Conservation (phyloP, 2,329 filamentous ascomycete genomes). For the Exutisphaerella laricina region DNA sequence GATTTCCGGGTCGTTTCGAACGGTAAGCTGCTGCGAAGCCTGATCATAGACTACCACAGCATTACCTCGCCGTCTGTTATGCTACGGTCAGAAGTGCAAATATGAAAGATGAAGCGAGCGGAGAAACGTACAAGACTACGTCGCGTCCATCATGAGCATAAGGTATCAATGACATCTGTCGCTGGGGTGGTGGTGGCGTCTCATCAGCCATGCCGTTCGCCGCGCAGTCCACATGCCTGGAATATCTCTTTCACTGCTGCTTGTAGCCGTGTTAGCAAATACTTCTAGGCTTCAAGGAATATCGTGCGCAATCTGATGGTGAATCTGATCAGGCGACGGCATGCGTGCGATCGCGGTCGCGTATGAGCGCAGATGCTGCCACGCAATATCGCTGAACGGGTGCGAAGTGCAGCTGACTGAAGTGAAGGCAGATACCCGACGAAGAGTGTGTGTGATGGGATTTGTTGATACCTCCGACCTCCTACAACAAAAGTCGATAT, state of each 20-base stretch:
- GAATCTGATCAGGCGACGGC: background rate
- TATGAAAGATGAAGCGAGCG: slow-evolving; percentile 3
- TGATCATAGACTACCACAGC: slow-evolving; percentile 88
- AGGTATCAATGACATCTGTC: slow-evolving; percentile 65
- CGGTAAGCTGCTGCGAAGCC: slow-evolving; percentile 74
- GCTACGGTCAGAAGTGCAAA: slow-evolving; percentile 1
- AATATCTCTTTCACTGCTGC: slow-evolving; percentile 7
- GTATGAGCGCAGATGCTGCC: too few species aligned
- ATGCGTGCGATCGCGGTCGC: too few species aligned
- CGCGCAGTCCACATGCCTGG: slow-evolving; percentile 1
- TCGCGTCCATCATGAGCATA: slow-evolving; percentile 68
- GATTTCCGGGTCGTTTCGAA: slow-evolving; percentile 57
- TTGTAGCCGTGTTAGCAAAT: background rate
- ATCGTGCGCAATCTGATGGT: background rate
- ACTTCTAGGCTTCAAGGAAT: background rate
- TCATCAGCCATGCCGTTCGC: slow-evolving; percentile 29
- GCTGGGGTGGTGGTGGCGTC: slow-evolving; percentile 25
- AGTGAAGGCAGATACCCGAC: too few species aligned
- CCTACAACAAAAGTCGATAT: too few species aligned
- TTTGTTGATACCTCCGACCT: too few species aligned
- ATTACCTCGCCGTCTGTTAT: slow-evolving; percentile 75
- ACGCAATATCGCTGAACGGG: too few species aligned
- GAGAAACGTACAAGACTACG: slow-evolving; percentile 66
- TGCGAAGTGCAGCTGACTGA: too few species aligned
- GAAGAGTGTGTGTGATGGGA: too few species aligned